Percentiles rank a stretch among this genome's conserved stretches.
phyloP scores from a whole-genome alignment of 1,284 basidiomycete genomes.

The Trametes pubescens region DNA sequence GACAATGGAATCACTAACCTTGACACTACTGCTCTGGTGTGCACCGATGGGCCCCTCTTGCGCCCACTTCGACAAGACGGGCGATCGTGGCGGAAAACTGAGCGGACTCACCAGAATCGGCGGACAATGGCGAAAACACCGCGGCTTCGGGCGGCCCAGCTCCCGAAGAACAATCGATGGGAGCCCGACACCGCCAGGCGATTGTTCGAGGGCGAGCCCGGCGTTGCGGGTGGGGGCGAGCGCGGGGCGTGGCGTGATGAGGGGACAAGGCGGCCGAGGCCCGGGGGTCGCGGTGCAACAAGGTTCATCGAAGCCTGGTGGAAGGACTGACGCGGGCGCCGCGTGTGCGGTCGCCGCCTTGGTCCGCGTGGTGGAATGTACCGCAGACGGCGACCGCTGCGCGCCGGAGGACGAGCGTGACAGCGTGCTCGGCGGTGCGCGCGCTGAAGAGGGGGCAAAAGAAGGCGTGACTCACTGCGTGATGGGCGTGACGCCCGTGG shows the following conservation, averaged over 20 bases:
- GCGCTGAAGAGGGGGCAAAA: conserved; percentile 1
- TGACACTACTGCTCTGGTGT: neutral
- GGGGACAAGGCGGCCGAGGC: conserved; percentile 18
- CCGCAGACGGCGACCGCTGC: conserved; percentile 13
- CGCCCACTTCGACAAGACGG: neutral
- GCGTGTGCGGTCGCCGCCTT: conserved; percentile 11
- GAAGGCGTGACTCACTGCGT: conserved; percentile 25
- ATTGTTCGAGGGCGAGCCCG: conserved; percentile 16
- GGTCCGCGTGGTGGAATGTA: neutral
- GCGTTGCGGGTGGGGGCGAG: conserved; percentile 19
- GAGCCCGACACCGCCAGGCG: conserved; percentile 1
- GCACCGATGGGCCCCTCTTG: neutral
- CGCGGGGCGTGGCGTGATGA: conserved; percentile 18
- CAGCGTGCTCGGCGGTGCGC: conserved; percentile 3
- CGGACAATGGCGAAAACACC: conserved; percentile 8
- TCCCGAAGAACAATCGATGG: conserved; percentile 18
- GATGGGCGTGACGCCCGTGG: conserved; percentile 10
- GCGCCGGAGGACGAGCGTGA: conserved; percentile 3
- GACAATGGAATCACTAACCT: conserved; percentile 18
- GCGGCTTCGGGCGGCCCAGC: conserved; percentile 22
- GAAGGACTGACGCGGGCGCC: conserved; percentile 14
- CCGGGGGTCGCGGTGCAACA: conserved; percentile 22
- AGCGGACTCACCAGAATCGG: conserved; percentile 21
- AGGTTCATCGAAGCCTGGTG: conserved; percentile 21
- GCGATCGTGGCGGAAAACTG: neutral